Percentiles rank a stretch among this genome's conserved stretches.
Evolutionary conservation across 2,329 filamentous ascomycete genomes (phyloP).

Genomic region (Aspergillus sp.): DNA sequence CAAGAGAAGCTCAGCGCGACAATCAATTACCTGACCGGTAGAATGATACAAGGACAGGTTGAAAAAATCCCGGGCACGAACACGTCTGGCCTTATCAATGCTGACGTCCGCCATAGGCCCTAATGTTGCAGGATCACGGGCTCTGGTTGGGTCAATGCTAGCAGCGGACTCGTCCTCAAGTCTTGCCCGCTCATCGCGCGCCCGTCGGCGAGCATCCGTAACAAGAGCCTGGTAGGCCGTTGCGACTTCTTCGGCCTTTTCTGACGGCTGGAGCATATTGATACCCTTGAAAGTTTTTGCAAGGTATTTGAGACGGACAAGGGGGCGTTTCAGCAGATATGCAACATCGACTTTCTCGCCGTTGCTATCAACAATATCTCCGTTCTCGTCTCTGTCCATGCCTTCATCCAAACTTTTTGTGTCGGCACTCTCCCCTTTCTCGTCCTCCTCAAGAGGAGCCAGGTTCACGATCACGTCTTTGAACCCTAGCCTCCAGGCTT

Average conservation of each 20-base stretch:
- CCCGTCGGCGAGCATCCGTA: constrained; percentile 69
- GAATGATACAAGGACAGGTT: constrained; percentile 82
- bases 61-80: constrained; percentile 87
- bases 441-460: constrained; percentile 69
- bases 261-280: constrained; percentile 42
- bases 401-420: constrained; percentile 53
- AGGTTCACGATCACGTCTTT: constrained; percentile 93
- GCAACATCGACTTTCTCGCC: constrained; percentile 93
- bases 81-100: constrained; percentile 76
- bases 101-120: constrained; percentile 66
- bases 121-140: constrained; percentile 75
- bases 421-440: constrained; percentile 44
- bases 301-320: constrained; percentile 85
- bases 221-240: constrained; percentile 70
- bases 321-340: constrained; percentile 82
- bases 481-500: constrained; percentile 88
- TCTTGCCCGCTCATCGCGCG: constrained; percentile 70
- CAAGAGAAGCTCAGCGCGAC: constrained; percentile 81
- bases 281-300: constrained; percentile 74
- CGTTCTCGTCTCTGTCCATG: constrained; percentile 58
- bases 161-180: constrained; percentile 84
- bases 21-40: constrained; percentile 84
- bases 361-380: constrained; percentile 65
- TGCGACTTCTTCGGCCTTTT: constrained; percentile 59
- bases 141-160: constrained; percentile 76